A percentile compares a stretch with the other conserved stretches of the same genome.
These are phyloP conservation scores for Nelumbo lutea DNA, from an alignment of 164 flowering plant genomes.

Conservation along the genomic window DNA sequence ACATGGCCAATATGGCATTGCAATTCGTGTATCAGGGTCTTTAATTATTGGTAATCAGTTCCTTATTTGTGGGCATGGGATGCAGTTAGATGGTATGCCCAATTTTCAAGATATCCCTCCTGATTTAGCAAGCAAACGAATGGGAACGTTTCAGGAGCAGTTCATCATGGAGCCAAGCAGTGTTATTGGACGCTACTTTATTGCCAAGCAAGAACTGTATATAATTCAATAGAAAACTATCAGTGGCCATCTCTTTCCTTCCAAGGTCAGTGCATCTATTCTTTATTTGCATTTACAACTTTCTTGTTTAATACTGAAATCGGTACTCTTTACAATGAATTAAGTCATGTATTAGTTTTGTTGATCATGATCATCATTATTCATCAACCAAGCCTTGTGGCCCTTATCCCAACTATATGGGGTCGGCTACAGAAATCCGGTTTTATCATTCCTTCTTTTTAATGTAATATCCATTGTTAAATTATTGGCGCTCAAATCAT, in stretches of 20 bases:
- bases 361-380: no score
- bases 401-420: no score
- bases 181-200: constrained; percentile 57
- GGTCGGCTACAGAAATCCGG: no score
- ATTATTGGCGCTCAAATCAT: no score
- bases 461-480: no score
- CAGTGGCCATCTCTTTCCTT: neutral
- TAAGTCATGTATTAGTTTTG: no score
- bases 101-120: constrained; percentile 70
- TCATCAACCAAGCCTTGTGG: no score
- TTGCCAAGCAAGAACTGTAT: constrained; percentile 77
- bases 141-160: constrained; percentile 91
- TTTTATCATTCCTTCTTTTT: no score
- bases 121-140: constrained; percentile 55
- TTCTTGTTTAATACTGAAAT: no score
- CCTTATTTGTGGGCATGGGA: constrained; percentile 90
- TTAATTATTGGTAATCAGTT: constrained; percentile 81
- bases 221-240: constrained; percentile 37
- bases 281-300: no score
- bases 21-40: constrained; percentile 87
- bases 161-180: constrained; percentile 71
- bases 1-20: constrained; percentile 77
- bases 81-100: constrained; percentile 86
- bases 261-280: neutral
- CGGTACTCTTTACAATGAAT: no score